Evolutionary conservation across 345 rosid species (phyloP).

Genomic region (Euclidium syriacum): DNA sequence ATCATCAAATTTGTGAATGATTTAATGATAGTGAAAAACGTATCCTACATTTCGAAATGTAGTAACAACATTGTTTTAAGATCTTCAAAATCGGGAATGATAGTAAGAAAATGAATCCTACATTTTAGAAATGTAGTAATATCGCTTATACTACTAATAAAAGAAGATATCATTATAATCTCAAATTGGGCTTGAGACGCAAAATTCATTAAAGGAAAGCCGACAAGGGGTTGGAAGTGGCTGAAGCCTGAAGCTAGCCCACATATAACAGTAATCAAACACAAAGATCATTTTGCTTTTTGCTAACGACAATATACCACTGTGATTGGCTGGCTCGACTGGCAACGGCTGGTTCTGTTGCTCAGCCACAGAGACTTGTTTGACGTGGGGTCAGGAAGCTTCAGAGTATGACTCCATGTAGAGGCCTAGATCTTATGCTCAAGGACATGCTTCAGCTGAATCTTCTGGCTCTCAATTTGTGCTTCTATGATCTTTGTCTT

Average conservation of each 20-base stretch:
- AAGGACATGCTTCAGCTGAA: constrained; percentile 79
- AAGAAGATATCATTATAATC: neutral
- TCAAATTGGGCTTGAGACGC: neutral
- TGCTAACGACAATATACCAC: neutral
- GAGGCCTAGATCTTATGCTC: constrained; percentile 64
- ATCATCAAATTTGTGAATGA: too few species aligned
- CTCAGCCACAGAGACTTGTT: neutral
- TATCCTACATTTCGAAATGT: too few species aligned
- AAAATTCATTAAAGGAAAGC: neutral
- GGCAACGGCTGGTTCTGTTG: neutral
- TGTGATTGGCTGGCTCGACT: neutral
- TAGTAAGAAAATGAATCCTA: too few species aligned
- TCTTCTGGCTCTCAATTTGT: constrained; percentile 70
- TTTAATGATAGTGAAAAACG: too few species aligned
- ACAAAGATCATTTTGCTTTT: neutral
- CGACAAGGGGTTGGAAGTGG: neutral
- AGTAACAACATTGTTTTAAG: too few species aligned
- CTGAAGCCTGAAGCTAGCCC: constrained; percentile 9
- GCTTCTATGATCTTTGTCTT: constrained; percentile 91
- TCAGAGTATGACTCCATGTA: neutral
- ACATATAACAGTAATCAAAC: neutral
- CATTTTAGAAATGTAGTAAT: neutral
- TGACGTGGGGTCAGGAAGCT: neutral
- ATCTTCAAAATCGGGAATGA: too few species aligned
- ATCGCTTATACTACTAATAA: too few species aligned